Percentiles rank a stretch among this genome's conserved stretches.
Conservation (phyloP, 495 filamentous ascomycete species). For the Aspergillus sclerotioniger region DNA sequence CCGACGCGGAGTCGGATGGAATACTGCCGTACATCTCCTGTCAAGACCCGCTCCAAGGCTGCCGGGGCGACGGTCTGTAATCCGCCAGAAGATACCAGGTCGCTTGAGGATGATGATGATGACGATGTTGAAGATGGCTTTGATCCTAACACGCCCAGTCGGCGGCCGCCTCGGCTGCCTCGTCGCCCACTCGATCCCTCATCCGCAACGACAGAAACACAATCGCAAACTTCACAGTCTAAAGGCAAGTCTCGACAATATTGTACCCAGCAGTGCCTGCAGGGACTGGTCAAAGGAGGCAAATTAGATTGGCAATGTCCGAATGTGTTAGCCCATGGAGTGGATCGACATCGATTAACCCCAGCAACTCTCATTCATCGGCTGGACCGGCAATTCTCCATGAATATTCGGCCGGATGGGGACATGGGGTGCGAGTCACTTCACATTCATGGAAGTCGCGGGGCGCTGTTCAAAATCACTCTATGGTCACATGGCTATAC, state of each 20-base stretch:
- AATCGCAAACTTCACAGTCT: constrained; percentile 11
- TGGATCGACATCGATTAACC: constrained; percentile 12
- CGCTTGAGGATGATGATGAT: neutral
- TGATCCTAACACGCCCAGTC: constrained; percentile 16
- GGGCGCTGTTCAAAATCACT: constrained; percentile 43
- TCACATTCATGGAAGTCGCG: constrained; percentile 33
- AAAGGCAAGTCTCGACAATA: constrained; percentile 35
- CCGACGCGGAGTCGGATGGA: constrained; percentile 8
- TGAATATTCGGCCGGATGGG: constrained; percentile 16
- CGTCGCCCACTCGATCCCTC: neutral
- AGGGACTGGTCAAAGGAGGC: constrained; percentile 30
- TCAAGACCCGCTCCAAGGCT: constrained; percentile 23
- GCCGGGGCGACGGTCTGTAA: constrained; percentile 8
- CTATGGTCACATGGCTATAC: constrained; percentile 48
- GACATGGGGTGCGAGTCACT: constrained; percentile 39
- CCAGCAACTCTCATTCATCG: constrained; percentile 9
- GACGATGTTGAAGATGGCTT: constrained; percentile 14
- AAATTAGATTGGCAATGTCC: constrained; percentile 39
- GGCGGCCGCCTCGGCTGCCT: no score
- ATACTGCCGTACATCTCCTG: constrained; percentile 23
- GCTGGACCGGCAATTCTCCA: constrained; percentile 21
- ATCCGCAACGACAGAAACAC: neutral
- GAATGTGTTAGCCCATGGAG: constrained; percentile 32
- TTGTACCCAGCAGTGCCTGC: constrained; percentile 45
- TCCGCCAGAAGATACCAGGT: constrained; percentile 3